Conservation (phyloP, 2,329 filamentous ascomycete genomes). For the Geoglossum cookeanum region DNA sequence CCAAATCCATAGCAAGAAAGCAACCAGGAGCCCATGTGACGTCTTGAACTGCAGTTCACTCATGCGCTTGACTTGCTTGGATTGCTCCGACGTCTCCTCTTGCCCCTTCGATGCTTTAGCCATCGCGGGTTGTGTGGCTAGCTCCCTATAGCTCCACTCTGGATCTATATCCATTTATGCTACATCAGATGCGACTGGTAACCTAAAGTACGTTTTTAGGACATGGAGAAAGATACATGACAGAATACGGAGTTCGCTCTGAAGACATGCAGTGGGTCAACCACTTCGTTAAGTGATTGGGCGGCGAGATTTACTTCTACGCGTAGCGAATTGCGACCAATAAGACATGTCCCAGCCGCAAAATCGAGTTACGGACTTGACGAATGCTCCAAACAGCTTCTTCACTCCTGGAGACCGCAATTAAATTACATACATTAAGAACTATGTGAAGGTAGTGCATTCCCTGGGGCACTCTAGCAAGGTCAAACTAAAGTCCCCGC, state of each 20-base stretch:
- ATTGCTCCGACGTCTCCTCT: constrained; percentile 13
- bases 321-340: neutral
- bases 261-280: no score
- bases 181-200: constrained; percentile 7
- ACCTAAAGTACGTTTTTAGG: neutral
- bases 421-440: constrained; percentile 3
- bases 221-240: neutral
- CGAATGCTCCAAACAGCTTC: neutral
- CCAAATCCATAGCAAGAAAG: constrained; percentile 52
- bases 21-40: constrained; percentile 32
- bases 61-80: constrained; percentile 22
- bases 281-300: neutral
- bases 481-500: neutral
- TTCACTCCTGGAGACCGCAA: neutral
- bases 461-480: neutral
- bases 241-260: no score
- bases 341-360: neutral
- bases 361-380: neutral
- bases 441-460: neutral
- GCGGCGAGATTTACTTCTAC: neutral
- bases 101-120: constrained; percentile 18
- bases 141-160: neutral
- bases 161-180: neutral
- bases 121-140: neutral
- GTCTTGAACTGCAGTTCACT: constrained; percentile 32